Base-by-base conservation (phyloP, 192 early-diverging fungal genomes). In the Thoreauomyces humboldtii region DNA sequence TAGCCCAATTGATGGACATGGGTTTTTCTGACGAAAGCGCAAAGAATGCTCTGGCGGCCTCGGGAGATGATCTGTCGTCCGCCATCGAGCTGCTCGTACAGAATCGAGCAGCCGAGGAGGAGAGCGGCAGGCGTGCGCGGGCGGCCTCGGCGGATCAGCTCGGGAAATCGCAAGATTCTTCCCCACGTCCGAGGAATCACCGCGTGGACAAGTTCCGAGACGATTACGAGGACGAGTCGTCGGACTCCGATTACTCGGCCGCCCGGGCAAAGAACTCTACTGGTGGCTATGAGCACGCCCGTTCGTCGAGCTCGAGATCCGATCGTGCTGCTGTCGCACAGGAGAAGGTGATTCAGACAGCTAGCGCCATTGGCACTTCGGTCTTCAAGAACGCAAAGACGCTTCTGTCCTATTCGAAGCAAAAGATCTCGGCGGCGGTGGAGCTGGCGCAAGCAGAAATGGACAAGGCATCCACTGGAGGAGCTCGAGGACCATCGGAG, bases 1-100 rank as follows among this genome's bases (percentile, higher is more conserved):
- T 94, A 60, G 86, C 89, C 3, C 81, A 88, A 72, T 79, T 96
- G 37, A 81, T 86, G 14, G 84, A 82, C 27, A 91, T 92, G 85
- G 92, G 92, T 0, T 96, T 93, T 65, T 79, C 88, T 21, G 71
- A 71, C 0, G 79, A 82, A 6, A 76, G 84, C 52, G 85, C 92
- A 0, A 75, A 66, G 42, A 63, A 77, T 19, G 92, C 94, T 2
- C 68, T 96, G 46, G 81, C 80, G 31, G 87, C 86, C 34, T 80
- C 86, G 1, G 81, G 80, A 12, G 82, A 73, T 53, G 80, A 87
- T n/a, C 77, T 82, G 0, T 82, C 88, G 45, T 72, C 85, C 4
- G 74, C 82, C 12, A 70, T 81, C 9, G 67, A 74, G 17, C 34
- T 77, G 51, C 47, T 82, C 2, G 53, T 74, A 0, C 46, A 66